Evolutionary conservation across 805 yeast species (phyloP).

Genomic region (Blastobotrys chiropterorum): DNA sequence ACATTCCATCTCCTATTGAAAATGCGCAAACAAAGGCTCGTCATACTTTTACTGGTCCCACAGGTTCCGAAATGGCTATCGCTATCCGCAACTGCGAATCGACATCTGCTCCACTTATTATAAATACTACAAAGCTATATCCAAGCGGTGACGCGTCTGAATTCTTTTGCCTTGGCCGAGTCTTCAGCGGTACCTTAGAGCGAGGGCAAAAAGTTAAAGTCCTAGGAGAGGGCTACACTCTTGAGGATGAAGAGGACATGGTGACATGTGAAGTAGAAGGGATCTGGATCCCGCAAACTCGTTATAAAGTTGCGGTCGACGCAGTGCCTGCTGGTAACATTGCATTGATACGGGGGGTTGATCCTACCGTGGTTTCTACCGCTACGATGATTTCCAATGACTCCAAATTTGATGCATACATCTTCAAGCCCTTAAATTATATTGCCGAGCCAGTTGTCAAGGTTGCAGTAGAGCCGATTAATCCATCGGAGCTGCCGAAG

Average conservation of each 20-base stretch:
- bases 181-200: constrained; percentile 54
- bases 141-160: constrained; percentile 48
- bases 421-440: constrained; percentile 40
- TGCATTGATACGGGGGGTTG: constrained; percentile 62
- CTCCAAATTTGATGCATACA: constrained; percentile 24
- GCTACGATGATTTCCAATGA: constrained; percentile 46
- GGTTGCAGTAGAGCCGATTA: constrained; percentile 74
- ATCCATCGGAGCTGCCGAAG: constrained; percentile 72
- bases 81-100: constrained; percentile 32
- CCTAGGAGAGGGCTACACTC: constrained; percentile 46
- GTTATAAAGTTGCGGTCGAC: constrained; percentile 54
- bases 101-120: constrained; percentile 39
- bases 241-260: constrained; percentile 51
- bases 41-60: constrained; percentile 29
- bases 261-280: constrained; percentile 31
- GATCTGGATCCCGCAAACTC: constrained; percentile 53
- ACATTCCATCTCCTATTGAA: constrained; percentile 36
- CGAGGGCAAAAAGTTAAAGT: constrained; percentile 45
- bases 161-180: constrained; percentile 54
- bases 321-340: constrained; percentile 60
- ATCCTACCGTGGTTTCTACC: constrained; percentile 47
- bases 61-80: constrained; percentile 19
- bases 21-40: constrained; percentile 26
- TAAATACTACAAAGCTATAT: constrained; percentile 52
- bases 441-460: constrained; percentile 59